Base-by-base conservation (phyloP, 495 filamentous ascomycete species). In the Aspergillus bridgeri region DNA sequence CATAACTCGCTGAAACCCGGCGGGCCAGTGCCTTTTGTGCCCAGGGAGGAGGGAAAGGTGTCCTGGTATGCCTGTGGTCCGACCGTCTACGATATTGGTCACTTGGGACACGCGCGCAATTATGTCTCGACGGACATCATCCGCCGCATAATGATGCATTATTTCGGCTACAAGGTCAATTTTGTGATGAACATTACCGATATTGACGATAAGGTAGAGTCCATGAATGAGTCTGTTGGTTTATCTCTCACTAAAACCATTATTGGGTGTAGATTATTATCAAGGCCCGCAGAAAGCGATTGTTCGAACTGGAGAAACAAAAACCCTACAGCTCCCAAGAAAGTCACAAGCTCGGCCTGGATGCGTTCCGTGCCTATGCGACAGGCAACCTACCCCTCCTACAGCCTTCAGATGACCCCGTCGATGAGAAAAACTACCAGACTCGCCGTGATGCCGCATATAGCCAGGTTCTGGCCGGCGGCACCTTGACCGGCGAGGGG, bases 101-200 rank as follows among this genome's bases (percentile, higher is more conserved):
- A 96, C 82, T 72, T 96, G 42, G 93, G 92, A 21, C 92, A 96
- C 74, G 91, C 90, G 11, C 79, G 92, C 53, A 98, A 96, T 75
- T 97, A 96, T 87, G 89, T 96, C 53, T 89, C 84, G 27, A 95
- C 90, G 17, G 94, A 98, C 72, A 94, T 98, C 47, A 85, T 98
- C 58, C 83, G 92, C 42, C 82, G 94, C 64, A 90, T 97, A 61
- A 75, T 98, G 74, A 71, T 78, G 60, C 86, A 96, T 67, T 93
- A 95, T 72, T 96, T 96, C 68, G 83, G 84, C 46, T 96, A 86
- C 69, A 79, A 92, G 29, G 85, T 98, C 54, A 82, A 87, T 45
- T 96, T 96, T 79, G 91, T 97, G 48, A 93, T 95, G 88, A 98
- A 98, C 71, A 89, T 96, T 62, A 96, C 92, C 5, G 90, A 96